Evolutionary conservation across 192 early-diverging fungal genomes (phyloP), one percentile per base, ranked within the genome.

Genomic region (Coemansia biformis): DNA sequence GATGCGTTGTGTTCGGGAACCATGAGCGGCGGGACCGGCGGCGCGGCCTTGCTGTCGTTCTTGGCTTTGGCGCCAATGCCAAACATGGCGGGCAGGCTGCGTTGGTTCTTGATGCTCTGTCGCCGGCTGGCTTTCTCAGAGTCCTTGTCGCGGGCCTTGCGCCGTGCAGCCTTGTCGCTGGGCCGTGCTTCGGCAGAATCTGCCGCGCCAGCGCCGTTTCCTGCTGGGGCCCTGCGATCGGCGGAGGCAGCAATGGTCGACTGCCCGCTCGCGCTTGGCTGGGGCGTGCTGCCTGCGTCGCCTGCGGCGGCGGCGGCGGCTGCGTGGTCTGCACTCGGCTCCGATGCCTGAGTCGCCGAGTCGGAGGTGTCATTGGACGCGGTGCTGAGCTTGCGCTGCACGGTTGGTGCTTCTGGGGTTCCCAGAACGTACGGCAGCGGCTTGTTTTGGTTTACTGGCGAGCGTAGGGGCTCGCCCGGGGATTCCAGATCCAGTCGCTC

Each of bases 101-200:
- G 69, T 43, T 73, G 69, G 37, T 48, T 73, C 26, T 73, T 73
- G 58, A 73, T 57, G 38, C 69, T 73, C 58, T 73, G 69, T 28
- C 69, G 57, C 49, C 69, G 57, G 30, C 17, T 57, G 18, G 57
- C 49, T 53, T 60, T 66, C 40, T 57, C 69, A 12, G 38, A 18
- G 34, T 61, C 54, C 54, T 60, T 64, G 3, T 41, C 50, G 38
- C 28, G 52, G 26, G 34, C 39, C 36, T 65, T 60, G n/a, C 23
- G 33, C 46, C 48, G 53, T 17, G 14, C 7, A 5, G 39, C 28
- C 19, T 29, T 48, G 5, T 42, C 38, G 28, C 24, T 26, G 24
- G n/a, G n/a, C 16, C 38, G 49, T 13, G 49, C 30, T 14, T 28
- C 38, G 18, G 26, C 38, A 14, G 46, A 21, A 16, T 17, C 48